These are phyloP conservation scores for Clavispora fructus DNA, from an alignment of 805 yeast genomes.

Conservation along the genomic window DNA sequence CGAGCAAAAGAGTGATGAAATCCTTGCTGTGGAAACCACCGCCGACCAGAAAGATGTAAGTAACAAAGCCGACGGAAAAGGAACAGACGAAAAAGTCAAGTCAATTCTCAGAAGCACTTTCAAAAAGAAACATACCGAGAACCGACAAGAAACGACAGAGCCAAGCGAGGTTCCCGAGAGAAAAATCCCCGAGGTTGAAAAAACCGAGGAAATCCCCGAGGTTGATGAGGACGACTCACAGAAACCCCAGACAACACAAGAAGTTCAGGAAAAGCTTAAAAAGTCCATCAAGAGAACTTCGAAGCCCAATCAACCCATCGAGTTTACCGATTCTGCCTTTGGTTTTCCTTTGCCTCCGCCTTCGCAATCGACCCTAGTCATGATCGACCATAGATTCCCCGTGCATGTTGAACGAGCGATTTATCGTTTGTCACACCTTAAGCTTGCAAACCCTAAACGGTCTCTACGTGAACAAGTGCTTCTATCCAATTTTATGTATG, in stretches of 20 bases:
- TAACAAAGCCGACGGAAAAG: background rate
- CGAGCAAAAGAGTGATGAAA: background rate
- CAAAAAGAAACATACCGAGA: conserved; percentile 10
- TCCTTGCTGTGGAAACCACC: background rate
- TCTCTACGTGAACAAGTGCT: conserved; percentile 89
- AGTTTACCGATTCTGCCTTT: conserved; percentile 70
- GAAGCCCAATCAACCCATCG: conserved; percentile 41
- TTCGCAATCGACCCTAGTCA: conserved; percentile 67
- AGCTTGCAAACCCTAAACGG: conserved; percentile 89
- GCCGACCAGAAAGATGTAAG: background rate
- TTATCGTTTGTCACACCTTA: conserved; percentile 85
- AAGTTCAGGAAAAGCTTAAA: conserved; percentile 40
- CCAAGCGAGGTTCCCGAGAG: conserved; percentile 1
- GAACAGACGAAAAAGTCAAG: conserved; percentile 7
- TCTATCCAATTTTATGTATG: conserved; percentile 94
- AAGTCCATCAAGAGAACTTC: conserved; percentile 38
- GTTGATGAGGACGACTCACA: conserved; percentile 13
- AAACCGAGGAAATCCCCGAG: conserved; percentile 3
- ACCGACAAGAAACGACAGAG: conserved; percentile 1
- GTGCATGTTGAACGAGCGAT: conserved; percentile 95
- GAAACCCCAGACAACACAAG: conserved; percentile 31
- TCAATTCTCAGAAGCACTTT: conserved; percentile 12
- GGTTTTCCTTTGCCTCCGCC: conserved; percentile 85
- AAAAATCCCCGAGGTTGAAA: conserved; percentile 1
- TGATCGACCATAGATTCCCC: conserved; percentile 84